Base-by-base conservation (phyloP, 208 protist species). In the Crithidia bombi region DNA sequence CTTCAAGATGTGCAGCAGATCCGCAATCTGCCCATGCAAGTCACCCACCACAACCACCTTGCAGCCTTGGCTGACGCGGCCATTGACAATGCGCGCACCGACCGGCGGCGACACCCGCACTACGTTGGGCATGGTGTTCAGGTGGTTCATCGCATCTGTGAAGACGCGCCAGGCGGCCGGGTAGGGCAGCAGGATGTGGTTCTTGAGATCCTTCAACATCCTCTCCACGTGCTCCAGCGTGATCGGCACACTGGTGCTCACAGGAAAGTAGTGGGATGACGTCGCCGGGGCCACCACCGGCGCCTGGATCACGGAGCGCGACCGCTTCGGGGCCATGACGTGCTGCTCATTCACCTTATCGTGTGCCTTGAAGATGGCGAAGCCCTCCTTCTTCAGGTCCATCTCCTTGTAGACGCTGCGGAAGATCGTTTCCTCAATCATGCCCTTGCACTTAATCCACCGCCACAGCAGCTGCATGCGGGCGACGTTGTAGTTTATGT, bases 21-120 rank as follows among this genome's bases (percentile, higher is more conserved):
- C 91, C 32, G 84, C 81, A 17, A 96, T 71, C 73, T 96, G 91
- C 12, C 93, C 93, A 72, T 97, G 90, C 36, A 96, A 63, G 76
- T 97, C 92, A 15, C 92, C 92, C 9, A 95, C 90, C 10, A 97
- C 89, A 19, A 97, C 80, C 41, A 95, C 80, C 67, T 95, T 95
- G 57, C 79, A 87, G 32, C 90, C 90, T 49, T 93, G 86, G 62
- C 74, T 89, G 15, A 91, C 74, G 33, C 88, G 87, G 5, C 87
- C 90, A 64, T 93, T 92, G 44, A 79, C 66, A 5, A 89, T 70
- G 57, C 79, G 86, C 14, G 90, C 87, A 19, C 85, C 90, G 10
- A 92, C 55, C 19, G 87, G 77, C 26, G 85, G 84, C 32, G 84
- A 89, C 41, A 95, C 59, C 32, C 79, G 85, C 52, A 92, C 85